Conservation (phyloP, 2,329 filamentous ascomycete genomes). For the Trichophyton benhamiae region DNA sequence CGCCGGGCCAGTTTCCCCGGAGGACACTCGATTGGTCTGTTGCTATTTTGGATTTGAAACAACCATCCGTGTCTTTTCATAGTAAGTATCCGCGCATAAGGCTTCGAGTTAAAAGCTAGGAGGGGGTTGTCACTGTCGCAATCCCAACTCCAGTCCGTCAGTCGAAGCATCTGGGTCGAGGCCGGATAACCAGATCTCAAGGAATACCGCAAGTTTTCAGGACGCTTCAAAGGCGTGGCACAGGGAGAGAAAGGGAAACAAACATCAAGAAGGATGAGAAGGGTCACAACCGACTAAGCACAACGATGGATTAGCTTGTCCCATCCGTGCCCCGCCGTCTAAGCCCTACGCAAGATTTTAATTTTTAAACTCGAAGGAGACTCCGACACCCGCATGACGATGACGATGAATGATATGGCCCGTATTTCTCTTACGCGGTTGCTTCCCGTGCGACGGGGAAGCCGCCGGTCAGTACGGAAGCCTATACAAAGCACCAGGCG, state of each 20-base stretch:
- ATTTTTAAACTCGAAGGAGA: background rate
- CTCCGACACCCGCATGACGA: conserved; percentile 4
- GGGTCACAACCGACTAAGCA: background rate
- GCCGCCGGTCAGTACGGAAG: background rate
- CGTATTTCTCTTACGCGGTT: conserved; percentile 1
- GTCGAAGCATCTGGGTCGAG: background rate
- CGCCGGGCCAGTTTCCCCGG: conserved; percentile 3
- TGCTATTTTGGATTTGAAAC: conserved; percentile 4
- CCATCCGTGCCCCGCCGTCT: conserved; percentile 2
- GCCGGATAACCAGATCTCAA: background rate
- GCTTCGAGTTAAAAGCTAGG: background rate
- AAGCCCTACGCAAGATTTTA: conserved; percentile 3
- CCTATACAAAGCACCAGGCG: background rate
- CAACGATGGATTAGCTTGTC: conserved; percentile 2
- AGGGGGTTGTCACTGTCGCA: background rate
- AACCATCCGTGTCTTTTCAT: conserved; percentile 1
- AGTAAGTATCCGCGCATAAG: background rate
- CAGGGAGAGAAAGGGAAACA: background rate
- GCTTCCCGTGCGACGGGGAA: conserved; percentile 1
- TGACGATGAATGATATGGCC: background rate
- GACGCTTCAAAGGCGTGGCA: background rate
- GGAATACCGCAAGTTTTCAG: background rate
- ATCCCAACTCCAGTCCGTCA: background rate
- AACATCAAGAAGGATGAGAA: conserved; percentile 1
- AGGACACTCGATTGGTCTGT: conserved; percentile 1